Evolutionary conservation across 2,329 filamentous ascomycete genomes (phyloP), one percentile per base, ranked within the genome.

Genomic region (Diaporthe citriasiana): DNA sequence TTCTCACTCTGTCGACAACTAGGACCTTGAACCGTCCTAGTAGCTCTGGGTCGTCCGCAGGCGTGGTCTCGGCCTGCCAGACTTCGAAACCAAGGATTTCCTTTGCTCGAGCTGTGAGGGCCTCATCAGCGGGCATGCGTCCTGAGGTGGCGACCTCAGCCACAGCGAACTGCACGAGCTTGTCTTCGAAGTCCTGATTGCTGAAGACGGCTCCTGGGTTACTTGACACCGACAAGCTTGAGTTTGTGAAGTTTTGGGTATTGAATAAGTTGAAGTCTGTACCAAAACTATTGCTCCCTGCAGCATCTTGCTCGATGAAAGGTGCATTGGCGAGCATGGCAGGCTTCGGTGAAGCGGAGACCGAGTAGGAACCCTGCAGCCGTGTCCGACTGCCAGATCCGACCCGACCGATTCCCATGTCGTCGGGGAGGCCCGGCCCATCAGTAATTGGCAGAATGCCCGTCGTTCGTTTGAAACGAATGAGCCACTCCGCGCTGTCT

Each of bases 401-500:
- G 13, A 55, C 19, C 1, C 73, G 25, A 2, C 59, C 45, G 27
- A n/a, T 63, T 57, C 60, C 70, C 12, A 71, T 22, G 35, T 56
- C 57, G 17, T 56, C 51, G 0, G 85, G 83, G 0, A 91, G 83
- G 2, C 89, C 89, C 0, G 89, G 89, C 0, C 89, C 88, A 6
- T 83, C 81, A 13, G 84, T 82, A n/a, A 84, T 80, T 0, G 83
- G 82, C 3, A 88, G 80, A 40, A 92, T 87, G 25, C 89, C 89
- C 0, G 83, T 85, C 63, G 89, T 86, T 15, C 89, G 86, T 80
- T 92, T 92, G 83, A 92, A 92, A 57, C 90, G 86, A 72, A 87
- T 84, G 17, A 92, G 84, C 90, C 90, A 92, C 80, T 92, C 90
- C 0, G 84, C 85, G 76, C 92, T 92, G 78, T 92, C 90, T 40